Evolutionary conservation across 148 eudicot species (phyloP), one percentile per base, ranked within the genome.

Genomic region (Chenopodium quinoa): DNA sequence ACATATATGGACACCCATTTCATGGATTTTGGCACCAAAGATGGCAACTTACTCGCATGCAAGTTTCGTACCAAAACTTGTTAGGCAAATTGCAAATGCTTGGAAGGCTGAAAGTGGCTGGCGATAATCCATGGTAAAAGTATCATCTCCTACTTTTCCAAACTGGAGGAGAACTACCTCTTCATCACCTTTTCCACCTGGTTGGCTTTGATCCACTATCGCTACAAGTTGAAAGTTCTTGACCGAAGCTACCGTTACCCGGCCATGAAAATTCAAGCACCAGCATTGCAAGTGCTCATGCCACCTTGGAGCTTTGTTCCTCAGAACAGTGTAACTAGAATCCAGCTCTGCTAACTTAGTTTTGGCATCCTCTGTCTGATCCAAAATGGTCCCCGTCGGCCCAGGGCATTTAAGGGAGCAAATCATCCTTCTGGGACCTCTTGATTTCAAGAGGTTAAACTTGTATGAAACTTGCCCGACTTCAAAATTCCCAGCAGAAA

Each of bases 241-340:
- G 23, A 96, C 99, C 0, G 99, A 96, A 25, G 99, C 99, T 13
- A 93, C 93, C 0, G 99, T 96, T 23, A 96, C 99, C 75, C 99
- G 87, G 19, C 99, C 99, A 48, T 93, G 99, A 68, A 96, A 96
- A 80, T 96, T 96, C 89, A 96, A 83, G 89, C 99, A 96, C 99
- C 99, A 96, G 80, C 99, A 93, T 63, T 96, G 97, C 84, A 93
- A 80, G 88, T 92, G 92, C 56, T 96, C 98, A 44, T 96, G 98
- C 99, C 99, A 96, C 82, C 98, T 87, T 20, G 99, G 98, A 32
- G 97, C 93, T 84, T 96, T 96, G 85, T 93, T 96, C 80, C 86
- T 93, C 80, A 96, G 78, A 56, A 92, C 84, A 4, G 94, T 93
- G 75, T 34, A 75, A 23, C 76, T 85, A 25, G 81, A 71, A 82